These are phyloP conservation scores for Trichocladium antarcticum DNA, from an alignment of 495 filamentous ascomycete species.

Conservation along the genomic window DNA sequence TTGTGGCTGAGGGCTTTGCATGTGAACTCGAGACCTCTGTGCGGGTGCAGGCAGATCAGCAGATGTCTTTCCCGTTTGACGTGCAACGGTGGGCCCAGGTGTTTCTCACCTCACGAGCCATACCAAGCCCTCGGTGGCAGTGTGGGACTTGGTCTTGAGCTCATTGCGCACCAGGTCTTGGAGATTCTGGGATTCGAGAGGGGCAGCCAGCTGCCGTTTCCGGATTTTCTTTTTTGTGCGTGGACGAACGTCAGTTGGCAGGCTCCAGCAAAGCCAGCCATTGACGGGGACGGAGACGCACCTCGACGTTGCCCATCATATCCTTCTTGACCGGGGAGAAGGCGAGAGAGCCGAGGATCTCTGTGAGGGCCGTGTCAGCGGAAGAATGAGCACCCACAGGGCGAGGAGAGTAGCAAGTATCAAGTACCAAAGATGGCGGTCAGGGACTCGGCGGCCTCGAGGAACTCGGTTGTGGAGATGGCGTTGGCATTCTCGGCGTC, in stretches of 20 bases:
- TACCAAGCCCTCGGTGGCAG: conserved; percentile 74
- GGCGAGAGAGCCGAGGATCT: conserved; percentile 67
- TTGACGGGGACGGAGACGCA: conserved; percentile 37
- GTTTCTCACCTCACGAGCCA: conserved; percentile 80
- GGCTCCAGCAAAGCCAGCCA: neutral
- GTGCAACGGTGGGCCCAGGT: neutral
- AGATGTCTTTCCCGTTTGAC: neutral
- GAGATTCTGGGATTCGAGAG: conserved; percentile 62
- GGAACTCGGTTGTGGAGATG: conserved; percentile 75
- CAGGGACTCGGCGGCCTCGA: conserved; percentile 79
- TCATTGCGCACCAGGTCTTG: conserved; percentile 79
- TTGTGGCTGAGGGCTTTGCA: conserved; percentile 71
- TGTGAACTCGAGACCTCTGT: conserved; percentile 87
- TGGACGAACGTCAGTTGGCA: conserved; percentile 4
- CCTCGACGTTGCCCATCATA: conserved; percentile 84
- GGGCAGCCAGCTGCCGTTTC: conserved; percentile 66
- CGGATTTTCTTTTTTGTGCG: conserved; percentile 90
- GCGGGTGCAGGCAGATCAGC: neutral
- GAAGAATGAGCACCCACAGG: neutral
- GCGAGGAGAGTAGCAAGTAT: conserved; percentile 18
- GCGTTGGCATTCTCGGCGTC: conserved; percentile 59
- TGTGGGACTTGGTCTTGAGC: conserved; percentile 74
- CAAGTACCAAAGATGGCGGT: conserved; percentile 70
- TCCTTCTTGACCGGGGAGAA: conserved; percentile 85
- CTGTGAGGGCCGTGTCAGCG: conserved; percentile 31